A percentile compares a stretch with the other conserved stretches of the same genome.
Evolutionary conservation across 306 rosid species (phyloP).

Genomic region (Inga laurina): DNA sequence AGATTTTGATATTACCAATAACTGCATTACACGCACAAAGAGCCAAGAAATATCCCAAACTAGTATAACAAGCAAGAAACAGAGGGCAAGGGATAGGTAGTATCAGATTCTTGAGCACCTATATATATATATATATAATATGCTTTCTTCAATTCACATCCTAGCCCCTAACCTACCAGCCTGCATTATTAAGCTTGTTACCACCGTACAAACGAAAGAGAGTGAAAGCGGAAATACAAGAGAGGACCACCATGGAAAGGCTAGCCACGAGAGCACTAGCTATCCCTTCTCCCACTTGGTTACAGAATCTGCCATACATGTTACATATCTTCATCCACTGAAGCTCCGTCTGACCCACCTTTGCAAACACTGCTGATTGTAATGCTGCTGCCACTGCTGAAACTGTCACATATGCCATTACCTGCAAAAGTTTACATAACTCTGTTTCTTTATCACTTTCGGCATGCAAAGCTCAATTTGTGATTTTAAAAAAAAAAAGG

Average conservation of each 20-base stretch:
- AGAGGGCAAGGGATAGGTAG: not conserved
- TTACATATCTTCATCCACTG: constrained; percentile 79
- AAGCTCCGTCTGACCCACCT: constrained; percentile 70
- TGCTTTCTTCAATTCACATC: not conserved
- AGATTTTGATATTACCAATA: not conserved
- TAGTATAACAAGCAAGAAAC: constrained; percentile 11
- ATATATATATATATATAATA: not conserved
- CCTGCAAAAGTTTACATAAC: constrained; percentile 35
- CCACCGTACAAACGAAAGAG: constrained; percentile 82
- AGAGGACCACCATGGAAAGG: constrained; percentile 57
- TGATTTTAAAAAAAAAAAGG: not conserved
- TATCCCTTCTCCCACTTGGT: constrained; percentile 79
- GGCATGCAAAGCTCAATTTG: not conserved
- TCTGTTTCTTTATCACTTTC: not conserved
- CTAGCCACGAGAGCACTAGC: constrained; percentile 63
- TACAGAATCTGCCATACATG: constrained; percentile 77
- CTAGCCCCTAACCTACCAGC: constrained; percentile 42
- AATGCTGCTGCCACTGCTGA: constrained; percentile 70
- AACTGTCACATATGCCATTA: constrained; percentile 70
- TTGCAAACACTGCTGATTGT: constrained; percentile 65
- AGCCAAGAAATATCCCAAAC: constrained; percentile 1
- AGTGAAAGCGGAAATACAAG: constrained; percentile 76
- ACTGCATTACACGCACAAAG: not conserved
- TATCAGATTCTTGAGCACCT: not conserved
- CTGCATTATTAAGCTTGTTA: constrained; percentile 45